These are phyloP conservation scores for Tulasnella sp. DNA, from an alignment of 768 basidiomycete genomes.

Conservation along the genomic window DNA sequence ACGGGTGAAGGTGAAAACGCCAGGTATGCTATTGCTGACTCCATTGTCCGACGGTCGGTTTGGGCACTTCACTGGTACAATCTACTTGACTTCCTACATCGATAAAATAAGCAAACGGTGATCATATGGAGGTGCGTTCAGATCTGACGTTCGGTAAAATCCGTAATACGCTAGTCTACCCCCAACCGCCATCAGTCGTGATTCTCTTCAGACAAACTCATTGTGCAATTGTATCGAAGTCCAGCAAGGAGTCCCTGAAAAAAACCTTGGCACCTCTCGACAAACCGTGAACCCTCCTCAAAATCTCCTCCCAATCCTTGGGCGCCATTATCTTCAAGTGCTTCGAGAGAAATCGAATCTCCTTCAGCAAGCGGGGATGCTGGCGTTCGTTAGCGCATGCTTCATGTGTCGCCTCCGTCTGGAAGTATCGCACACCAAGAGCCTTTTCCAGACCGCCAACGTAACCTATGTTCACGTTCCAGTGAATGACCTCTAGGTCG, in stretches of 20 bases:
- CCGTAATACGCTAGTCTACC: too few species aligned
- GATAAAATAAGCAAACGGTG: too few species aligned
- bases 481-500: background rate
- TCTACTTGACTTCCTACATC: too few species aligned
- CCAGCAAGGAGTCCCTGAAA: background rate
- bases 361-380: background rate
- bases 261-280: background rate
- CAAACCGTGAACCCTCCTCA: background rate
- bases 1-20: too few species aligned
- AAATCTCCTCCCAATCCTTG: background rate
- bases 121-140: too few species aligned
- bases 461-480: background rate
- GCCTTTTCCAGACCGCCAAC: background rate
- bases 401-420: background rate
- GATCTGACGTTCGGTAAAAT: too few species aligned
- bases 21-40: too few species aligned
- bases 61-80: too few species aligned
- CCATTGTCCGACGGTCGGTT: too few species aligned
- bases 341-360: background rate
- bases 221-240: background rate
- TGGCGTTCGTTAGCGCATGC: background rate
- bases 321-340: background rate
- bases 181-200: too few species aligned
- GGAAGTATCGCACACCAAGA: background rate
- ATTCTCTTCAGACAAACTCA: background rate